Evolutionary conservation across 768 basidiomycete genomes (phyloP), one percentile per base, ranked within the genome.

Genomic region (Termitomyces sp.): DNA sequence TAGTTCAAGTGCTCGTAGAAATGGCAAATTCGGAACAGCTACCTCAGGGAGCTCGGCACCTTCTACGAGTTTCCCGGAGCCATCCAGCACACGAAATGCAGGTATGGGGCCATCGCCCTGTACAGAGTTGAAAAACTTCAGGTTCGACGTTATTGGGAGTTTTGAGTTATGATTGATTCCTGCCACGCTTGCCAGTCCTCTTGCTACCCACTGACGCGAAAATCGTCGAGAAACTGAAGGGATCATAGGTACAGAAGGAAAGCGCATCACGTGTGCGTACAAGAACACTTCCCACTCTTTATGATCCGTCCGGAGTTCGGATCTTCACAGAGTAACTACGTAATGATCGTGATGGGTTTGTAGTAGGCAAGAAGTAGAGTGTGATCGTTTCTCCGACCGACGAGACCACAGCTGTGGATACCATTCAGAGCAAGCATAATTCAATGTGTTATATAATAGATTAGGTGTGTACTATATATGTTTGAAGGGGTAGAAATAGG

Each of bases 71-170:
- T 81, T 70, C 2, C 94, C 95, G 50, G 81, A 73, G 28, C 91
- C 87, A 69, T 94, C 94, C 30, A 98, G 71, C 0, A 97, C 79
- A 48, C 94, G 79, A 71, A 86, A 96, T 4, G 93, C 90, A 3
- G 94, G 91, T 61, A 96, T 93, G 62, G 79, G 80, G 21, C 76
- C 74, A 14, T 77, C 75, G 41, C 77, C 79, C 74, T 35, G 80
- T 28, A 93, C 82, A 0, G 89, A 81, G 68, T 92, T 92, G 75
- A 93, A 87, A 75, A 92, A 93, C 48, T 83, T 71, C 37, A 90
- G 80, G 52, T 79, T 81, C 14, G 88, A 68, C 7, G 84, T 82
- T 42, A 93, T 80, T 17, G 87, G 85, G 0, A 87, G 86, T 55
- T 64, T 68, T 14, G 77, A 71, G 34, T 71, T 75, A 2, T 75